Evolutionary conservation across 2,329 filamentous ascomycete genomes (phyloP).

Genomic region (Aspergillus novofumigatus): DNA sequence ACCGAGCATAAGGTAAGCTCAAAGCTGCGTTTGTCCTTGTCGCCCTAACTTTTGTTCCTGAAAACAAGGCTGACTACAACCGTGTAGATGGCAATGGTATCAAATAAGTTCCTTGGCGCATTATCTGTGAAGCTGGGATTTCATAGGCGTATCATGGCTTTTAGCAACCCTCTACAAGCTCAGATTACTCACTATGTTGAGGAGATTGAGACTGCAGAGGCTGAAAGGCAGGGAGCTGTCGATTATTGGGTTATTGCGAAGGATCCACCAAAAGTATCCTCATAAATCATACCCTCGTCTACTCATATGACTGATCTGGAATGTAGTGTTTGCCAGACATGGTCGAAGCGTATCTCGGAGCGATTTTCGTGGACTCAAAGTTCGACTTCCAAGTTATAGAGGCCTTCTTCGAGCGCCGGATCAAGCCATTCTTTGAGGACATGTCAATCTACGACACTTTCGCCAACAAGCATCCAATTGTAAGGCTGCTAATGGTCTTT

Average conservation of each 20-base stretch:
- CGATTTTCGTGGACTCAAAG: slow-evolving; percentile 82
- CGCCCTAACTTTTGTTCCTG: not conserved
- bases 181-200: slow-evolving; percentile 49
- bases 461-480: slow-evolving; percentile 77
- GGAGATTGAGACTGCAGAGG: slow-evolving; percentile 31
- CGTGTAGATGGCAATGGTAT: slow-evolving; percentile 83
- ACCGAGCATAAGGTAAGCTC: slow-evolving; percentile 76
- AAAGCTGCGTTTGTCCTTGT: not conserved
- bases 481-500: slow-evolving; percentile 21
- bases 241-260: slow-evolving; percentile 42
- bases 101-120: slow-evolving; percentile 86
- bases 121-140: slow-evolving; percentile 75
- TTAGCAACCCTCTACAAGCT: slow-evolving; percentile 33
- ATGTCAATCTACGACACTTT: slow-evolving; percentile 85
- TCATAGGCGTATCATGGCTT: slow-evolving; percentile 63
- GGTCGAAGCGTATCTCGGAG: slow-evolving; percentile 83
- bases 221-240: slow-evolving; percentile 27
- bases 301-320: slow-evolving; percentile 12
- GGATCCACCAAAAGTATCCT: slow-evolving; percentile 41
- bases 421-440: slow-evolving; percentile 75
- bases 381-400: slow-evolving; percentile 74
- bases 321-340: slow-evolving; percentile 70
- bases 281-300: not conserved
- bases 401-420: slow-evolving; percentile 69
- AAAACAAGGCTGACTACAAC: slow-evolving; percentile 7